These are phyloP conservation scores for Phialophora verrucosa DNA, from an alignment of 2,329 filamentous ascomycete genomes.

Conservation along the genomic window DNA sequence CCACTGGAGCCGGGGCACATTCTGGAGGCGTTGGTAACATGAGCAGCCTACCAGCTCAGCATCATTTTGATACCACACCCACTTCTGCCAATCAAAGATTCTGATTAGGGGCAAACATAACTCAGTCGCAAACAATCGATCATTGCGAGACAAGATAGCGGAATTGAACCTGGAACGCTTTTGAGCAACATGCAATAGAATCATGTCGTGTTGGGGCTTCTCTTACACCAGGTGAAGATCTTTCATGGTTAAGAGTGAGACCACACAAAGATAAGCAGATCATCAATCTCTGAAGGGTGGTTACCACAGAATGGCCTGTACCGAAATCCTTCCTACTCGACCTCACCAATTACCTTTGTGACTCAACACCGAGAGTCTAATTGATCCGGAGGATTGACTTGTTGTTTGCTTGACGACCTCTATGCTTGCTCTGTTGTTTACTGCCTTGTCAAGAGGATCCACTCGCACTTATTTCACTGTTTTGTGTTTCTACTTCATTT, in stretches of 20 bases:
- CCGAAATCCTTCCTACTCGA: not conserved
- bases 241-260: not conserved
- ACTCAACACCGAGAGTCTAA: not conserved
- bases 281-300: not conserved
- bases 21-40: constrained; percentile 33
- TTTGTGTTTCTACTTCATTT: not conserved
- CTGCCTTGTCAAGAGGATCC: not conserved
- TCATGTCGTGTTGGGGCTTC: not conserved
- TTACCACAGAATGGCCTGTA: not conserved
- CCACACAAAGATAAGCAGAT: not conserved
- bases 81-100: constrained; percentile 20
- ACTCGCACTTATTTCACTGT: not conserved
- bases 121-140: not conserved
- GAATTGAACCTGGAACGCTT: not conserved
- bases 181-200: not conserved
- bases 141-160: not conserved
- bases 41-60: constrained; percentile 22
- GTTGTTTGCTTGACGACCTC: not conserved
- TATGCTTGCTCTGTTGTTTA: not conserved
- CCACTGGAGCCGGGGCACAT: constrained; percentile 30
- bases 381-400: not conserved
- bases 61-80: constrained; percentile 24
- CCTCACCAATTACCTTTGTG: not conserved
- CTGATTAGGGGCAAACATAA: constrained; percentile 8
- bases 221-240: not conserved